Base-by-base conservation (phyloP, 176 grass and related monocot genomes). In the Echinochloa phyllopogon region DNA sequence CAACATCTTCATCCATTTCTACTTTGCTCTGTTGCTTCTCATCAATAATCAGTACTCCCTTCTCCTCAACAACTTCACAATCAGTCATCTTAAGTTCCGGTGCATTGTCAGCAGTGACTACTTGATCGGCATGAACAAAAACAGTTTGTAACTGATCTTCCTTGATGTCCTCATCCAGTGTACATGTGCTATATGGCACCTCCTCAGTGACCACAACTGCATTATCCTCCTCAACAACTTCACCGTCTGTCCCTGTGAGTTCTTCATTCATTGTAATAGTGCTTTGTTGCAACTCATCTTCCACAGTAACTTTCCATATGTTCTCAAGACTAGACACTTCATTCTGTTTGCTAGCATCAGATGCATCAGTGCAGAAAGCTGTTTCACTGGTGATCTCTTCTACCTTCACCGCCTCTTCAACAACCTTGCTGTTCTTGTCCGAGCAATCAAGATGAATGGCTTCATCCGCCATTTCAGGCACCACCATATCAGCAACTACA, bases 61-160 rank as follows among this genome's bases (percentile, higher is more conserved):
- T 74, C 25, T 9, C 24, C 14, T 21, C n/a, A 23, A 6, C 45
- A 73, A 2, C 9, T 55, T 25, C 74, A 45, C 40, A 10, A 11
- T 23, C 10, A 25, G 41, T 15, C 41, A 70, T 11, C 45, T 24
- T 29, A 0, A 60, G 9, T 24, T 70, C 41, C 10, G 2, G 68
- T 12, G 27, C 8, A 12, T 14, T 27, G 23, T 72, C 69, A 29
- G n/a, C 43, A 48, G 43, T 29, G 12, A 47, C 11, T 7, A 24
- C n/a, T 44, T 45, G 14, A 42, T 73, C 40, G 16, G 6, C 43
- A 60, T 82, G 60, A 72, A 50, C 20, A 85, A 75, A 83, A 74
- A 49, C 23, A 36, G 9, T 8, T 40, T 43, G 6, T 9, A 53
- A 68, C 1, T 68, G 3, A 53, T 39, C 44, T 52, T 16, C 45